Evolutionary conservation across 768 basidiomycete genomes (phyloP).

Genomic region (Trametes meyenii): DNA sequence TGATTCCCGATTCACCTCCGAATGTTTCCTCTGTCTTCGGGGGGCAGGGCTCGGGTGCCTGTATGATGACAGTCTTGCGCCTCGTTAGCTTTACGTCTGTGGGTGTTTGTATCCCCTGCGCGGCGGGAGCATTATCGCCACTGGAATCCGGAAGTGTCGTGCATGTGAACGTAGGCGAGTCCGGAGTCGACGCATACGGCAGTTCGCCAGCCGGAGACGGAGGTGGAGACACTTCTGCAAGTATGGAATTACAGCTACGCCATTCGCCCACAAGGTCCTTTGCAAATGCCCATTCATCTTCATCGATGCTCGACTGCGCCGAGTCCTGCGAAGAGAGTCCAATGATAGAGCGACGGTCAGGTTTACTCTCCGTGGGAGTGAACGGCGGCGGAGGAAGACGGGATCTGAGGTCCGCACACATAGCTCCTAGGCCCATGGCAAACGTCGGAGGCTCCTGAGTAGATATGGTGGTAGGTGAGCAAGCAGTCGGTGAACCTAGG

Average conservation of each 20-base stretch:
- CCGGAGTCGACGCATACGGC: constrained; percentile 5
- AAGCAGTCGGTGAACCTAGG: constrained; percentile 39
- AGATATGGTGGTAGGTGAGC: constrained; percentile 35
- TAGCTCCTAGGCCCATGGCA: constrained; percentile 38
- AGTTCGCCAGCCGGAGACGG: constrained; percentile 13
- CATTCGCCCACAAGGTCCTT: constrained; percentile 36
- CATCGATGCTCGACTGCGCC: constrained; percentile 15
- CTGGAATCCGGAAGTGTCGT: background rate
- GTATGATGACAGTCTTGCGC: constrained; percentile 36
- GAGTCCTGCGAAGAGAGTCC: constrained; percentile 6
- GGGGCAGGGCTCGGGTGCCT: constrained; percentile 23
- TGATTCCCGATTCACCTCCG: background rate
- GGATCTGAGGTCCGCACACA: constrained; percentile 40
- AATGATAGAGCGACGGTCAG: background rate
- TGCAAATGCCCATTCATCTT: constrained; percentile 42
- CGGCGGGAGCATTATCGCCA: background rate
- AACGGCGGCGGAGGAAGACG: constrained; percentile 33
- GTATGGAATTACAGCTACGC: constrained; percentile 10
- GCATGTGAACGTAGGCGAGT: background rate
- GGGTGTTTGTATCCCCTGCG: background rate
- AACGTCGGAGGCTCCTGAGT: constrained; percentile 8
- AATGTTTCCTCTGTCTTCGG: background rate
- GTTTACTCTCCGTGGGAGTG: constrained; percentile 22
- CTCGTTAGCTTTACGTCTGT: constrained; percentile 21
- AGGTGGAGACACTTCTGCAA: constrained; percentile 8